Evolutionary conservation across 2,329 filamentous ascomycete species (phyloP).

Genomic region (Paecilomyces sp.): DNA sequence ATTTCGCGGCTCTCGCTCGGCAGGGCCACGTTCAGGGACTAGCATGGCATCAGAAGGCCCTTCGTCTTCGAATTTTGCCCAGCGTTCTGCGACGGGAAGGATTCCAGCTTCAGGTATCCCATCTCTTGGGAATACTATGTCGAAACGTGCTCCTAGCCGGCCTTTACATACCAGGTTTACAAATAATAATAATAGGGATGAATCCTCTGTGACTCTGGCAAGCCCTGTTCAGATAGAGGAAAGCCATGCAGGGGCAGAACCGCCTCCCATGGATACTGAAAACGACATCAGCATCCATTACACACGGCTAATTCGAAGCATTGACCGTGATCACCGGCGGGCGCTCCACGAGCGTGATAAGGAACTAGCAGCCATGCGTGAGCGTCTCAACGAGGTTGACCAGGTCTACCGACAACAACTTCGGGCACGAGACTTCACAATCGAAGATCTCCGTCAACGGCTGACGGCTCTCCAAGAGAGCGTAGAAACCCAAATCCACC

Average conservation of each 20-base stretch:
- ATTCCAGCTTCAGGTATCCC: conserved; percentile 6
- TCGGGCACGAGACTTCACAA: conserved; percentile 18
- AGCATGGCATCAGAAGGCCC: neutral
- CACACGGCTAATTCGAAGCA: conserved; percentile 19
- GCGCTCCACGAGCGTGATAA: conserved; percentile 19
- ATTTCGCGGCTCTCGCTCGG: conserved; percentile 5
- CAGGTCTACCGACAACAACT: conserved; percentile 22
- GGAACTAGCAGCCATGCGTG: conserved; percentile 18
- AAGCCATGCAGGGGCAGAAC: conserved; percentile 8
- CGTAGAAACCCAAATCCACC: conserved; percentile 18
- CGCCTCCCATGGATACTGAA: conserved; percentile 20
- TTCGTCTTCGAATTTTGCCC: neutral
- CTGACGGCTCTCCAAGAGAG: conserved; percentile 14
- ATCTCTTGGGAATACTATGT: neutral
- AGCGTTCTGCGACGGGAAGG: conserved; percentile 3
- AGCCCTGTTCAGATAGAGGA: conserved; percentile 10
- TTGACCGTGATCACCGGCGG: conserved; percentile 22
- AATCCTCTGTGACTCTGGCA: conserved; percentile 6
- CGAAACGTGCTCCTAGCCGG: neutral
- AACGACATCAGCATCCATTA: conserved; percentile 23
- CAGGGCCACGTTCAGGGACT: conserved; percentile 7
- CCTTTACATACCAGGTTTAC: neutral
- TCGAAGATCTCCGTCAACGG: conserved; percentile 18
- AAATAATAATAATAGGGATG: neutral
- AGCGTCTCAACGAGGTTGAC: conserved; percentile 22